A percentile compares a stretch with the other conserved stretches of the same genome.
phyloP scores from a whole-genome alignment of 176 grass and related monocot genomes.

The Poa annua region DNA sequence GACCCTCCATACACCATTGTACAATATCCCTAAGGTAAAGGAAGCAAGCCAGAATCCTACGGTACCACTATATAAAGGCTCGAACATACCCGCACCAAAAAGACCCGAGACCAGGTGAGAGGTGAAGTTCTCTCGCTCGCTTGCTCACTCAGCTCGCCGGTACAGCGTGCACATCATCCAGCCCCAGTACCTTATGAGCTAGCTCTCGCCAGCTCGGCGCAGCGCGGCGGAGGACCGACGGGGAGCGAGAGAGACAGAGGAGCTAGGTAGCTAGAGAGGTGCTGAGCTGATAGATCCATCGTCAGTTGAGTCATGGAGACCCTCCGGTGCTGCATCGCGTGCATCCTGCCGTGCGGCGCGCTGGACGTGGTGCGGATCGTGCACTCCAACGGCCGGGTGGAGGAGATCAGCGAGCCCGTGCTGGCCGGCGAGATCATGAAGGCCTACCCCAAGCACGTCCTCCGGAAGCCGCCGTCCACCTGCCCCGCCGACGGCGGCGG shows the following conservation, averaged over 20 bases:
- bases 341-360: conserved; percentile 96
- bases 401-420: conserved; percentile 82
- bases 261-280: not conserved
- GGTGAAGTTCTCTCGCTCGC: conserved; percentile 28
- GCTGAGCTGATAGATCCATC: not conserved
- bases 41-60: conserved; percentile 2
- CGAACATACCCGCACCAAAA: conserved; percentile 51
- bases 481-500: conserved; percentile 51
- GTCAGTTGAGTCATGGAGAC: conserved; percentile 58
- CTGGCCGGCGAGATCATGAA: conserved; percentile 92
- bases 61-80: conserved; percentile 48
- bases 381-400: conserved; percentile 90
- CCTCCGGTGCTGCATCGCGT: conserved; percentile 98
- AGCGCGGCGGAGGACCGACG: not conserved
- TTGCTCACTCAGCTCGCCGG: not conserved
- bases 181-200: conserved; percentile 38
- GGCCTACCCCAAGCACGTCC: conserved; percentile 86
- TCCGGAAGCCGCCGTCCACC: conserved; percentile 67
- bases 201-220: conserved; percentile 34
- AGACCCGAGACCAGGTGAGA: conserved; percentile 28
- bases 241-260: not conserved
- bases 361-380: conserved; percentile 97
- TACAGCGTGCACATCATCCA: not conserved
- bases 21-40: conserved; percentile 35
- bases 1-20: conserved; percentile 9